Evolutionary conservation across 1,284 basidiomycete genomes (phyloP), one percentile per base, ranked within the genome.

Genomic region (Microbotryum intermedium): DNA sequence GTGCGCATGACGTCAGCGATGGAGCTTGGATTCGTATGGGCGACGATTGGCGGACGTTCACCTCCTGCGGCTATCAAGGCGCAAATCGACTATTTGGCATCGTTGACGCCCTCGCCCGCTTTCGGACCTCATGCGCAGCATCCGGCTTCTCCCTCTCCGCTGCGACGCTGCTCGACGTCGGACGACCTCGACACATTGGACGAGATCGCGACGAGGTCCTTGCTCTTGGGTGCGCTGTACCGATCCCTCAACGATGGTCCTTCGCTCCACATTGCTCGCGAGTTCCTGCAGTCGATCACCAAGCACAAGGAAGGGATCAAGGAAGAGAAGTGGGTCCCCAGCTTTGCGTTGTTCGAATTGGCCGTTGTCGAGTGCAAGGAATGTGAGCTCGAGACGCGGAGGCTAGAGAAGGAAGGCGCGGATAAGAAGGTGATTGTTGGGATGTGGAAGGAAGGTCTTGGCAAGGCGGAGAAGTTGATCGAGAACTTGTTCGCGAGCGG

Each of bases 211-310:
- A 55, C 63, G 18, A 65, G 68, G 9, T 61, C 61, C 47, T 57
- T 69, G 26, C 59, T 71, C 30, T 68, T 71, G 50, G 68, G 68
- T 28, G 60, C 54, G 20, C 59, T 66, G 10, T 71, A 68, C 55
- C 45, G 60, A n/a, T 52, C 62, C 0, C 57, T 68, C n/a, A 52
- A 49, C 25, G 61, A 65, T 6, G 11, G 20, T 1, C 3, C 42
- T 11, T 56, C 54, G 6, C 52, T 59, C 34, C 34, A 30, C 1
- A 45, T 20, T 4, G 68, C 66, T 0, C 25, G 56, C 6, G 46
- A 50, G 25, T 61, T 53, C 57, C 57, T 67, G 53, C 45, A 55
- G 29, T 57, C 59, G n/a, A 61, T 67, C 25, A 26, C 50, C 21
- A 25, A 39, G 0, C 58, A 55, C 26, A 34, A 48, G 20, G 43